phyloP scores from a whole-genome alignment of 148 eudicot species.

The Amaranthus cruentus region DNA sequence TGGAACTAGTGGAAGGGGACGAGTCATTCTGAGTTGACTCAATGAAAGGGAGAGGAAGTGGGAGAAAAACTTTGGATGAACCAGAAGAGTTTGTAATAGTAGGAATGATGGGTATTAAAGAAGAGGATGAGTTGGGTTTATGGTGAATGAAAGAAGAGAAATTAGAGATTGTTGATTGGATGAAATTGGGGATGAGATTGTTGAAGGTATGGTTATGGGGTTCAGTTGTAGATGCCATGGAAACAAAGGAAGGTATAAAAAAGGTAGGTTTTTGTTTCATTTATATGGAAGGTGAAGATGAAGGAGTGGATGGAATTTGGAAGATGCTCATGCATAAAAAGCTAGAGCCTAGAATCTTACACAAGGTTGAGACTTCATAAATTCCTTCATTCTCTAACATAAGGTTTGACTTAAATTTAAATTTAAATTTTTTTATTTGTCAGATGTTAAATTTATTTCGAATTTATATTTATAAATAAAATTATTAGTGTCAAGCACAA shows the following conservation, averaged over 20 bases:
- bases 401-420: too few relatives aligned
- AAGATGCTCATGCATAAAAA: too few relatives aligned
- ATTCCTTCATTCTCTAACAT: too few relatives aligned
- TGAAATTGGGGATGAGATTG: conserved; percentile 30
- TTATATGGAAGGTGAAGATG: neutral
- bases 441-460: too few relatives aligned
- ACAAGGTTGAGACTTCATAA: too few relatives aligned
- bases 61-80: conserved; percentile 35
- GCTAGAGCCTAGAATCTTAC: too few relatives aligned
- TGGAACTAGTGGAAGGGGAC: conserved; percentile 19
- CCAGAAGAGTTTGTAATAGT: neutral
- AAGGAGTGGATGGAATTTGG: neutral
- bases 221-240: conserved; percentile 29
- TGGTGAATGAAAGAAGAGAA: conserved; percentile 30
- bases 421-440: too few relatives aligned
- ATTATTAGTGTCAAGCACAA: too few relatives aligned
- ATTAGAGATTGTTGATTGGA: conserved; percentile 46
- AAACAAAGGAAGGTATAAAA: neutral
- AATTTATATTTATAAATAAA: too few relatives aligned
- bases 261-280: neutral
- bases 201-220: conserved; percentile 22
- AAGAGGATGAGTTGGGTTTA: conserved; percentile 29
- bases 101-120: conserved; percentile 15
- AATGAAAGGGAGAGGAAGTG: conserved; percentile 40
- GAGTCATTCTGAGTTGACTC: conserved; percentile 37